A percentile compares a stretch with the other conserved stretches of the same genome.
These are phyloP conservation scores for Sporothrix mexicana DNA, from an alignment of 2,329 filamentous ascomycete species.

Conservation along the genomic window DNA sequence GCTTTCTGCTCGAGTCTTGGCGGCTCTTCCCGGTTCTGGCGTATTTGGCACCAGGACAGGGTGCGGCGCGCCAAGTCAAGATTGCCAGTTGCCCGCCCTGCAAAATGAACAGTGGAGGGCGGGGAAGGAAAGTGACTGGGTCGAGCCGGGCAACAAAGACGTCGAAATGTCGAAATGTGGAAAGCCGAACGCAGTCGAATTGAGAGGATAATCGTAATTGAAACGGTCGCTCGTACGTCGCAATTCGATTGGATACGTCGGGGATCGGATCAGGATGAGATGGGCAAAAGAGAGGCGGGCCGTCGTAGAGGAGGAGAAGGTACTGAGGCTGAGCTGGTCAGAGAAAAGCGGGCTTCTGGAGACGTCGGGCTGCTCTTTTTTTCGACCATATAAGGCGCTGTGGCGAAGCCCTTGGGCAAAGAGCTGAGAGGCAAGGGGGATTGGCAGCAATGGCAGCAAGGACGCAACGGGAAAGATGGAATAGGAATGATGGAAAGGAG, in stretches of 20 bases:
- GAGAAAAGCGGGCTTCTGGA: constrained; percentile 33
- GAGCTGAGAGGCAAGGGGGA: constrained; percentile 7
- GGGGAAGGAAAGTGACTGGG: constrained; percentile 4
- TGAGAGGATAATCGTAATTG: neutral
- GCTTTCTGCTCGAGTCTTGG: neutral
- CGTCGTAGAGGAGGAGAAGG: neutral
- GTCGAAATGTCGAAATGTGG: neutral
- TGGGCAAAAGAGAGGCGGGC: neutral
- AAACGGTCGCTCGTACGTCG: constrained; percentile 13
- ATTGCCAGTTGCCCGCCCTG: constrained; percentile 5
- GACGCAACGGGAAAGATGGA: constrained; percentile 14
- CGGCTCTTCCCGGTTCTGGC: constrained; percentile 21
- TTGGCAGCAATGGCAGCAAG: neutral
- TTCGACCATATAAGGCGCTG: constrained; percentile 17
- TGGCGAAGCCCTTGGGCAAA: constrained; percentile 31
- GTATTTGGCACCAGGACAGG: constrained; percentile 21
- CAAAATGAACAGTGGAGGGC: constrained; percentile 21
- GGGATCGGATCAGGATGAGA: neutral
- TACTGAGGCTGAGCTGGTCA: constrained; percentile 33
- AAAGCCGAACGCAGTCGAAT: neutral
- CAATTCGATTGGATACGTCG: neutral
- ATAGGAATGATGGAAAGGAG: neutral
- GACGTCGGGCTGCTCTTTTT: constrained; percentile 28
- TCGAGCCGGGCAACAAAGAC: neutral
- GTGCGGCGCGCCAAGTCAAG: constrained; percentile 19